These are phyloP conservation scores for Xanthoconium stramineum DNA, from an alignment of 768 basidiomycete species.

Conservation along the genomic window DNA sequence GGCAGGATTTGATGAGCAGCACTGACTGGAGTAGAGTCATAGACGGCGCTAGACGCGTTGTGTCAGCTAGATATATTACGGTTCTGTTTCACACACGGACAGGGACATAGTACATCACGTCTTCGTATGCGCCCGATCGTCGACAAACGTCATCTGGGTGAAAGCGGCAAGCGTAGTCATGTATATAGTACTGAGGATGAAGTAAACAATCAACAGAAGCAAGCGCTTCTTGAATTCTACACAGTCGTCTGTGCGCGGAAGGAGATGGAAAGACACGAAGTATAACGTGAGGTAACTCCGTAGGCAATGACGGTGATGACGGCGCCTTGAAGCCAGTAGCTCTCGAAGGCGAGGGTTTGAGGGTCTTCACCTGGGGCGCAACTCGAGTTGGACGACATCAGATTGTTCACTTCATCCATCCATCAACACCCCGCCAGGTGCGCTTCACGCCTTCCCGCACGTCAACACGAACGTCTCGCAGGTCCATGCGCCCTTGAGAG, in stretches of 20 bases:
- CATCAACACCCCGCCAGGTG: background rate
- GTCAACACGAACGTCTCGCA: conserved; percentile 22
- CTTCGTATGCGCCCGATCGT: conserved; percentile 23
- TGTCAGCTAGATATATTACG: no score
- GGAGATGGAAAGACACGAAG: conserved; percentile 9
- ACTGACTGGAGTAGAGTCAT: no score
- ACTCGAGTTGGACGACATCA: conserved; percentile 18
- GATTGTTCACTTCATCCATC: background rate
- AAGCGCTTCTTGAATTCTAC: conserved; percentile 1
- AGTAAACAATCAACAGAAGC: background rate
- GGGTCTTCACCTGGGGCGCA: conserved; percentile 15
- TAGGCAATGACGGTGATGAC: conserved; percentile 7
- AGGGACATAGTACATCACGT: conserved; percentile 19
- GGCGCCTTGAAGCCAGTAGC: conserved; percentile 19
- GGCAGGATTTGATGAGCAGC: no score
- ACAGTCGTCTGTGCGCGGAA: background rate
- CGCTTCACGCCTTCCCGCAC: conserved; percentile 4
- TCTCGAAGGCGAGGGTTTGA: conserved; percentile 15
- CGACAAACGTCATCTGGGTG: conserved; percentile 29
- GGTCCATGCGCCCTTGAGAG: conserved; percentile 8
- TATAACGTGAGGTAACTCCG: conserved; percentile 3
- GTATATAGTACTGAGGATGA: conserved; percentile 18
- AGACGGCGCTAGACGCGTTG: no score
- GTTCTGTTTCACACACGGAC: background rate
- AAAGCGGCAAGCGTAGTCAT: conserved; percentile 18